These are phyloP conservation scores for Phytophthora aleatoria DNA, from an alignment of 352 stramenopile genomes.

Conservation along the genomic window DNA sequence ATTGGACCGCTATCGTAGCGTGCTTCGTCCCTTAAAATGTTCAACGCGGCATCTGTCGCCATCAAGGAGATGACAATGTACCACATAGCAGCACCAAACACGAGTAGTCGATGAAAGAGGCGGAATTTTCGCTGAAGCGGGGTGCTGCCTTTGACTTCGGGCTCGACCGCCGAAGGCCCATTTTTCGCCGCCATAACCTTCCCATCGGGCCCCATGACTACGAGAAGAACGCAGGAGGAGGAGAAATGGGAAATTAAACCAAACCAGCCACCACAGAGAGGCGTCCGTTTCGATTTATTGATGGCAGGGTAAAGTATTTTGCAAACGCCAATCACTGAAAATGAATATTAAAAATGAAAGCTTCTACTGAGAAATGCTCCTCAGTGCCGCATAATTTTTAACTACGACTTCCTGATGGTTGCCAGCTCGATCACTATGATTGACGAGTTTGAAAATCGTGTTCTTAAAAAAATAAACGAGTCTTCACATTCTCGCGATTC, in stretches of 20 bases:
- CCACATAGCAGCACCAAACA: slow-evolving; percentile 33
- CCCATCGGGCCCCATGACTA: slow-evolving; percentile 18
- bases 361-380: too few relatives aligned
- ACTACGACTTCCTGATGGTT: too few relatives aligned
- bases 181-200: slow-evolving; percentile 22
- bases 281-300: slow-evolving; percentile 24
- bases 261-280: background rate
- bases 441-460: too few relatives aligned
- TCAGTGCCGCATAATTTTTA: too few relatives aligned
- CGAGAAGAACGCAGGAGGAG: too few relatives aligned
- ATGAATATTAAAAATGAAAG: background rate
- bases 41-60: slow-evolving; percentile 25
- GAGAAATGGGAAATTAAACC: slow-evolving; percentile 11
- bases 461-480: too few relatives aligned
- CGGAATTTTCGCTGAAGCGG: slow-evolving; percentile 25
- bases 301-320: background rate
- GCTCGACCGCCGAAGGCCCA: slow-evolving; percentile 6
- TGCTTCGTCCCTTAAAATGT: slow-evolving; percentile 30
- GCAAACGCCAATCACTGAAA: background rate
- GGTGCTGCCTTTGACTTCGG: slow-evolving; percentile 11
- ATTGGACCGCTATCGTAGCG: slow-evolving; percentile 14
- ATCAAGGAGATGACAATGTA: slow-evolving; percentile 41
- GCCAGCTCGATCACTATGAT: too few relatives aligned
- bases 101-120: slow-evolving; percentile 21
- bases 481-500: too few relatives aligned